Conservation (phyloP, 768 basidiomycete species). For the Hygrocybe coccinea region DNA sequence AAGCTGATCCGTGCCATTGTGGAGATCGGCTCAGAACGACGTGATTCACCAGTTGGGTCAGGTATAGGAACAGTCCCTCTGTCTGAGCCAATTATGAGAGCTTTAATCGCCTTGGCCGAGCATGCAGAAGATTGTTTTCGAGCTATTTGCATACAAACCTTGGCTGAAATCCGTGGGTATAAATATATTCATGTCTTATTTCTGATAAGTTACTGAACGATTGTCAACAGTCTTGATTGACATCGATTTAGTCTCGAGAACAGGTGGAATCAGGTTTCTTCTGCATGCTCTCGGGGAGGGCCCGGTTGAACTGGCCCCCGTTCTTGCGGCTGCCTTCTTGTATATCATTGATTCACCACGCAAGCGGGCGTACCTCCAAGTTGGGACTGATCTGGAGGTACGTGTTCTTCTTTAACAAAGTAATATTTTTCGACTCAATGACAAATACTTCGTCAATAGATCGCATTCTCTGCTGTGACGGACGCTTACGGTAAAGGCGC, state of each 20-base stretch:
- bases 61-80: constrained; percentile 52
- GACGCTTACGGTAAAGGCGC: constrained; percentile 85
- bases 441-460: constrained; percentile 38
- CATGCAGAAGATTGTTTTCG: constrained; percentile 87
- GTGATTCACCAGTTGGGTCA: constrained; percentile 40
- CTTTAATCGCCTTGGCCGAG: constrained; percentile 90
- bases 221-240: constrained; percentile 71
- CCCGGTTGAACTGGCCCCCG: constrained; percentile 71
- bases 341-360: constrained; percentile 81
- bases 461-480: constrained; percentile 83
- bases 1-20: constrained; percentile 82
- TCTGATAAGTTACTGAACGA: background rate
- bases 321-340: constrained; percentile 76
- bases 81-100: constrained; percentile 75
- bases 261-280: constrained; percentile 82
- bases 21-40: constrained; percentile 62
- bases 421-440: background rate
- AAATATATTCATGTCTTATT: background rate
- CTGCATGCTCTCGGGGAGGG: constrained; percentile 88
- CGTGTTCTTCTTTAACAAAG: constrained; percentile 13
- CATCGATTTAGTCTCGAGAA: constrained; percentile 70
- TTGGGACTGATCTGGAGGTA: constrained; percentile 89
- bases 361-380: constrained; percentile 68
- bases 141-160: constrained; percentile 74
- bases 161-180: constrained; percentile 81